Percentiles rank a stretch among this genome's conserved stretches.
Evolutionary conservation across 116 monocot genomes (phyloP).

Genomic region (Cymodocea nodosa): DNA sequence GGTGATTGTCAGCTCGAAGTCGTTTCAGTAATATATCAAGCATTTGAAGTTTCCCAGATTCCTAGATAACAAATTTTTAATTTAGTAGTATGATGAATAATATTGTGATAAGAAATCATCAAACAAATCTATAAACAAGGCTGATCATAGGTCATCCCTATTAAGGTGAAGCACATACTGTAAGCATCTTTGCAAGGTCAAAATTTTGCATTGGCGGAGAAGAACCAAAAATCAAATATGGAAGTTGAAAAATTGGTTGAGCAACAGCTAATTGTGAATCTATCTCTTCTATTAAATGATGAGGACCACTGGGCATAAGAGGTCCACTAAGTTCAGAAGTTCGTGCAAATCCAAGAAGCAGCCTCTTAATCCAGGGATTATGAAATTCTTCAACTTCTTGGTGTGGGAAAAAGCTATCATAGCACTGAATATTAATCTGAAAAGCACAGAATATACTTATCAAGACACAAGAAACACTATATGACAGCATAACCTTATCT

Average conservation of each 20-base stretch:
- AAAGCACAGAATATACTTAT: not conserved
- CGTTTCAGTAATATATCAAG: slow-evolving; percentile 76
- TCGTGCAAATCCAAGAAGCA: slow-evolving; percentile 78
- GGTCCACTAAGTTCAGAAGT: slow-evolving; percentile 91
- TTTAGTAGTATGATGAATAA: not conserved
- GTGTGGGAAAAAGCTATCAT: slow-evolving; percentile 76
- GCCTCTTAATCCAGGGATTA: slow-evolving; percentile 77
- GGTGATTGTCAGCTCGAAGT: slow-evolving; percentile 86
- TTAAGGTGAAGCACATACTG: slow-evolving; percentile 28
- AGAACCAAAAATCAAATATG: slow-evolving; percentile 89
- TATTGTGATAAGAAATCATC: not conserved
- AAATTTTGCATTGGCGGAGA: slow-evolving; percentile 82
- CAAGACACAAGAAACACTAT: not conserved
- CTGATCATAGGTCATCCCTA: not conserved
- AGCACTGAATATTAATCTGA: slow-evolving; percentile 70
- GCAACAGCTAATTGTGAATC: slow-evolving; percentile 24
- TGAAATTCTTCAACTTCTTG: slow-evolving; percentile 64
- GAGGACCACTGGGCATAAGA: slow-evolving; percentile 33
- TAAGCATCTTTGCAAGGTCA: slow-evolving; percentile 95
- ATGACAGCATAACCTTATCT: not conserved
- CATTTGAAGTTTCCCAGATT: slow-evolving; percentile 96
- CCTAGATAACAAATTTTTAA: slow-evolving; percentile 25
- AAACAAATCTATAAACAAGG: not conserved
- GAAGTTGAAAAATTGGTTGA: slow-evolving; percentile 45
- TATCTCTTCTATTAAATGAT: slow-evolving; percentile 79